phyloP scores from a whole-genome alignment of 176 grass and related monocot species.

The Tillandsia fasciculata region DNA sequence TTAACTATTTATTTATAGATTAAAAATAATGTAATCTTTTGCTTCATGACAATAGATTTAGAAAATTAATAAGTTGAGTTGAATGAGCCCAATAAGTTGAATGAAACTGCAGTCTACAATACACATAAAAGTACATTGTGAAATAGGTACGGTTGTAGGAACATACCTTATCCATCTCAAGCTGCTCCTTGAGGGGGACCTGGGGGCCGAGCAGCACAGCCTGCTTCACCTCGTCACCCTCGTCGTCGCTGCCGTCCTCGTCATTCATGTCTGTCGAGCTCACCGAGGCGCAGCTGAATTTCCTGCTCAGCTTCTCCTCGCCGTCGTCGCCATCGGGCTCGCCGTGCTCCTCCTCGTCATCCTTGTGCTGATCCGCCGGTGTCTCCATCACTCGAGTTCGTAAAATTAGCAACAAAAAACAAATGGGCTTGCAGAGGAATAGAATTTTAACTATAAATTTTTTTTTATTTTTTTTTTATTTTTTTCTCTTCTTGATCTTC shows the following conservation, averaged over 20 bases:
- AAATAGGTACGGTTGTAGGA: not conserved
- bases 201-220: slow-evolving; percentile 46
- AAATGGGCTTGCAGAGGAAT: too few relatives aligned
- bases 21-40: too few relatives aligned
- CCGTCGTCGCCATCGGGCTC: slow-evolving; percentile 9
- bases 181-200: slow-evolving; percentile 79
- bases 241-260: slow-evolving; percentile 42
- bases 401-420: too few relatives aligned
- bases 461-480: not conserved
- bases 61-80: too few relatives aligned
- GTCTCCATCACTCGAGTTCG: not conserved
- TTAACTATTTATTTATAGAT: too few relatives aligned
- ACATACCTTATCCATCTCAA: slow-evolving; percentile 78
- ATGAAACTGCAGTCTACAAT: too few relatives aligned
- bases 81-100: too few relatives aligned
- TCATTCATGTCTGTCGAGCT: slow-evolving; percentile 24
- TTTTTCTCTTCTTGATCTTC: not conserved
- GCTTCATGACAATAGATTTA: too few relatives aligned
- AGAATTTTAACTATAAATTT: too few relatives aligned
- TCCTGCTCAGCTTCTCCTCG: slow-evolving; percentile 17
- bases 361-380: slow-evolving; percentile 19
- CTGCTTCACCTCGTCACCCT: slow-evolving; percentile 53
- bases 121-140: too few relatives aligned
- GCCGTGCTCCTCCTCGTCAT: slow-evolving; percentile 14
- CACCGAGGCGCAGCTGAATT: not conserved